These are phyloP conservation scores for Aspergillus felis DNA, from an alignment of 2,329 filamentous ascomycete species.

Conservation along the genomic window DNA sequence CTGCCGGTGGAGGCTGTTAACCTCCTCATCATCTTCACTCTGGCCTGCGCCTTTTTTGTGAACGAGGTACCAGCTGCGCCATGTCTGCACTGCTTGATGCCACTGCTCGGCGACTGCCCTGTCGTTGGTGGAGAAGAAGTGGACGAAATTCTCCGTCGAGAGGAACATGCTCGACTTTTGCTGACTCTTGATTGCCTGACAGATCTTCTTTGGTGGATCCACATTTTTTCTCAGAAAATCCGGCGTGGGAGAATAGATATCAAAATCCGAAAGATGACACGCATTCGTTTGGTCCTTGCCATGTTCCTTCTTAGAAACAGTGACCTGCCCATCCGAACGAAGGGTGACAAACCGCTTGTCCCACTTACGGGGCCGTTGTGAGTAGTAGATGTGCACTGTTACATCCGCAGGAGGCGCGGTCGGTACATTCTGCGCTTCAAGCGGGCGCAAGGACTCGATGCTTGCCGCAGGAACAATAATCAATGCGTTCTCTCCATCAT, in stretches of 20 bases:
- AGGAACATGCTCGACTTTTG: slow-evolving; percentile 82
- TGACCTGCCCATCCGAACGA: slow-evolving; percentile 66
- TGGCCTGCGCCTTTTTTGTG: slow-evolving; percentile 62
- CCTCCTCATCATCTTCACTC: slow-evolving; percentile 3
- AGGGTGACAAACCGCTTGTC: slow-evolving; percentile 77
- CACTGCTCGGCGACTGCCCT: slow-evolving; percentile 62
- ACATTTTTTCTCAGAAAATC: slow-evolving; percentile 66
- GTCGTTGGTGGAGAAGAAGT: slow-evolving; percentile 86
- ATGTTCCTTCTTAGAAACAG: slow-evolving; percentile 65
- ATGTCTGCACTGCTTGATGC: slow-evolving; percentile 67
- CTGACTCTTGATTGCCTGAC: slow-evolving; percentile 87
- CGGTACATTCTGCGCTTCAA: slow-evolving; percentile 64
- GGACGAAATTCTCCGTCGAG: slow-evolving; percentile 79
- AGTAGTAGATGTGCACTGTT: slow-evolving; percentile 72
- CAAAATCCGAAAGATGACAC: slow-evolving; percentile 87
- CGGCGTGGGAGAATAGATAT: slow-evolving; percentile 76
- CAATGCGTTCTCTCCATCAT: slow-evolving; percentile 71
- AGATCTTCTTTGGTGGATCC: slow-evolving; percentile 78
- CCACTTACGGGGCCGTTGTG: slow-evolving; percentile 80
- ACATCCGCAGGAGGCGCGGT: slow-evolving; percentile 61
- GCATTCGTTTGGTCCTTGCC: slow-evolving; percentile 67
- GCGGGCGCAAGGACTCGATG: slow-evolving; percentile 31
- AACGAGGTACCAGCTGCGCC: slow-evolving; percentile 90
- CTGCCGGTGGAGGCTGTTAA: slow-evolving; percentile 16
- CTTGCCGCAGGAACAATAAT: slow-evolving; percentile 63